phyloP scores from a whole-genome alignment of 768 basidiomycete species.

The Macrolepiota fuliginosa region DNA sequence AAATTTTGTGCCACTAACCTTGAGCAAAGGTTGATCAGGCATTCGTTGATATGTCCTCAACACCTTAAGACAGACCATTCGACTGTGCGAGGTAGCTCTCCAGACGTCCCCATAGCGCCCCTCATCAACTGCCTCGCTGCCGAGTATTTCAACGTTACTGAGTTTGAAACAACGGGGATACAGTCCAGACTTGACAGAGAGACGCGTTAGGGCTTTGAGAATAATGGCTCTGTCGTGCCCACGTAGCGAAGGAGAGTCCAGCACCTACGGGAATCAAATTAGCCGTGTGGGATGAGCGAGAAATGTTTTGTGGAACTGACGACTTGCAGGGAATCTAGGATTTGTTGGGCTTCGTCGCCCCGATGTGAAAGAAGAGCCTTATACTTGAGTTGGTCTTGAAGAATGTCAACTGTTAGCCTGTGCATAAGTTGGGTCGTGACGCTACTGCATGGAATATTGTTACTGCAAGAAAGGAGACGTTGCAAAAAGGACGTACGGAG shows the following conservation, averaged over 20 bases:
- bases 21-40: slow-evolving; percentile 18
- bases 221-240: not conserved
- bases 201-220: slow-evolving; percentile 14
- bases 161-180: slow-evolving; percentile 28
- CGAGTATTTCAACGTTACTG: slow-evolving; percentile 15
- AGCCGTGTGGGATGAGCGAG: not conserved
- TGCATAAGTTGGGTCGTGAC: not conserved
- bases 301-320: not conserved
- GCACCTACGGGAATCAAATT: not conserved
- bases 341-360: slow-evolving; percentile 13
- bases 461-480: not conserved
- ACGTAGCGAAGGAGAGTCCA: slow-evolving; percentile 6
- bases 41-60: slow-evolving; percentile 24
- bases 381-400: slow-evolving; percentile 8
- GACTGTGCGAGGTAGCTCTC: slow-evolving; percentile 21
- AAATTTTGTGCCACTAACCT: slow-evolving; percentile 16
- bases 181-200: slow-evolving; percentile 24
- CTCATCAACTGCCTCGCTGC: slow-evolving; percentile 16
- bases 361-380: slow-evolving; percentile 2
- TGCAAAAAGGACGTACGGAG: not conserved
- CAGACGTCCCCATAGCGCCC: slow-evolving; percentile 30
- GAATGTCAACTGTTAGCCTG: slow-evolving; percentile 1
- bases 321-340: slow-evolving; percentile 12
- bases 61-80: slow-evolving; percentile 25
- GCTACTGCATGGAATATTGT: not conserved